Evolutionary conservation across 495 filamentous ascomycete genomes (phyloP), one percentile per base, ranked within the genome.

Genomic region (Daldinia vernicosa): DNA sequence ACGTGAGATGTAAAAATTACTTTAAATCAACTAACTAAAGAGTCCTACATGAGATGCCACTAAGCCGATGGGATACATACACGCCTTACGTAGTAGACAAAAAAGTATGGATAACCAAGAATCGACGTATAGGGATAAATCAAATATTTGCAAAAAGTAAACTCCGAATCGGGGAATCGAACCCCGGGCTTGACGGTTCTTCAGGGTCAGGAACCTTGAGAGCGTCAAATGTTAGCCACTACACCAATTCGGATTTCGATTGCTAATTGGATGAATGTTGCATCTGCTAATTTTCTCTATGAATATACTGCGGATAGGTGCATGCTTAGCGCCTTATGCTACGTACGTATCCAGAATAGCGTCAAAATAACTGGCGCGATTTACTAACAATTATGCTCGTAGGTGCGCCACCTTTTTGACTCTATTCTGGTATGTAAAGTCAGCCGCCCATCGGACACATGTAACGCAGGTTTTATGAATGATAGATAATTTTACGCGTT

Each of bases 161-260:
- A 62, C 76, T 78, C 76, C 76, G 76, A 78, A 78, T 78, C 76
- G 76, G 76, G 76, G 76, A 78, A 78, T 78, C 76, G 76, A 78
- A 78, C 76, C 76, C 76, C 76, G 76, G 74, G 76, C 76, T 76
- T 76, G 76, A 74, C 76, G 76, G 76, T 39, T 26, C 65, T 27
- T 43, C 33, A 32, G 15, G 19, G 24, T n/a, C 26, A 2, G 30
- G 22, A 45, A 35, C 39, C 61, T 26, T 75, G 76, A 78, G 76
- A 78, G 76, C 76, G 76, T 74, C 76, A 76, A 75, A 78, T 78
- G 76, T 78, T 78, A 60, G 74, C 74, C 74, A 76, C 70, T 75
- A 78, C 72, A 78, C 75, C 72, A 78, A 78, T 77, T 77, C 75
- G 75, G 75, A 77, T 60, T 53, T 30, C n/a, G 22, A 28, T 1